Conservation (phyloP, 2,329 filamentous ascomycete genomes). For the Penicillium sp. region DNA sequence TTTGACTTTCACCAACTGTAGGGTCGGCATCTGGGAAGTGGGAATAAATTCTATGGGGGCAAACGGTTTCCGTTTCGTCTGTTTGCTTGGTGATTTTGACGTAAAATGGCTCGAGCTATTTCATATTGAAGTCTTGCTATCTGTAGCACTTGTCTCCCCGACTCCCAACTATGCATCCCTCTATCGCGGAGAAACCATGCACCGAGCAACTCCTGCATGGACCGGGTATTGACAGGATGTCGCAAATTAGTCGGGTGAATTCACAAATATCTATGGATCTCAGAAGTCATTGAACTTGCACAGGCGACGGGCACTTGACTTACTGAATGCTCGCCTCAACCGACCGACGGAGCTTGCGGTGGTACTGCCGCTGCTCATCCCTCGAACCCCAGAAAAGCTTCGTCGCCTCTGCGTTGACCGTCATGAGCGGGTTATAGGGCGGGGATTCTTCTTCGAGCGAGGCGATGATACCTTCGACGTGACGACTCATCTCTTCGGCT, state of each 20-base stretch:
- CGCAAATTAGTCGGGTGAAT: background rate
- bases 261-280: background rate
- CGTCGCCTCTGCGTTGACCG: slow-evolving; percentile 81
- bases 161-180: background rate
- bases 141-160: background rate
- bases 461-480: slow-evolving; percentile 79
- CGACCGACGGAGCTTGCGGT: slow-evolving; percentile 72
- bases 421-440: slow-evolving; percentile 83
- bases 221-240: background rate
- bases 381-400: slow-evolving; percentile 80
- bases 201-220: background rate
- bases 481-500: slow-evolving; percentile 73
- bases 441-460: slow-evolving; percentile 84
- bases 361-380: slow-evolving; percentile 81
- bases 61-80: no score
- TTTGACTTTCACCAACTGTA: no score
- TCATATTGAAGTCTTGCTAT: background rate
- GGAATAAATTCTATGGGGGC: no score
- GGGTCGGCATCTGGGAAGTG: no score
- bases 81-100: background rate
- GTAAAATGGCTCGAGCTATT: background rate
- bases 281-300: background rate
- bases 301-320: background rate
- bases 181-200: background rate
- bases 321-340: slow-evolving; percentile 53